Evolutionary conservation across 192 early-diverging fungal genomes (phyloP), one percentile per base, ranked within the genome.

Genomic region (Oehlia diaphana): DNA sequence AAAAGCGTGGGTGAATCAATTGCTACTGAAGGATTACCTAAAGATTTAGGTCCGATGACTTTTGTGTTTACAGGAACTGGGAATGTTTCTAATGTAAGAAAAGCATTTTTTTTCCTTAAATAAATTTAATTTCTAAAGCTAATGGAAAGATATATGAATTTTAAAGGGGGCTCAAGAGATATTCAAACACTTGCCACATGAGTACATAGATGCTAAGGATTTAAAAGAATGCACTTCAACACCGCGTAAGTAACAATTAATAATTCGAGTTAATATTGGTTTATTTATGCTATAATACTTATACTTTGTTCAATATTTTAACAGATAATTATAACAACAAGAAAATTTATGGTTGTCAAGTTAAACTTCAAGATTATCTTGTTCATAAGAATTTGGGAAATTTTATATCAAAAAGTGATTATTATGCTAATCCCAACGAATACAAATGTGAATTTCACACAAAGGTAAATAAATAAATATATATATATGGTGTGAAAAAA

Each of bases 11-110:
- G 94, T 4, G 90, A 95, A 80, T 88, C 92, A 42, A 98, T 99
- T 76, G 81, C 86, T 83, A 92, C 93, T 76, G 93, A 99, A 76
- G 96, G 97, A 3, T 88, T 97, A 1, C 96, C 98, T 21, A 88
- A 91, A 58, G 87, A 90, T 58, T 94, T 99, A 81, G 93, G 94
- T 14, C 98, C 98, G 6, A 88, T 98, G 89, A 86, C 92, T 31
- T 97, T 98, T 79, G 92, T 92, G 0, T 95, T 99, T 77, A 96
- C 95, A 4, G 98, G 98, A 21, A 83, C 90, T 35, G 98, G 98
- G 9, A 94, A 98, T 75, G 98, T 99, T 33, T 89, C 97, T 23
- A 87, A 91, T 80, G 90, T 90, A 49, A 80, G n/a, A 26, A 16
- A 42, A 23, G 8, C 3, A 69, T 9, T 26, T 66, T 42, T 69